Base-by-base conservation (phyloP, 1,284 basidiomycete species). In the Laetiporus sulphureus region DNA sequence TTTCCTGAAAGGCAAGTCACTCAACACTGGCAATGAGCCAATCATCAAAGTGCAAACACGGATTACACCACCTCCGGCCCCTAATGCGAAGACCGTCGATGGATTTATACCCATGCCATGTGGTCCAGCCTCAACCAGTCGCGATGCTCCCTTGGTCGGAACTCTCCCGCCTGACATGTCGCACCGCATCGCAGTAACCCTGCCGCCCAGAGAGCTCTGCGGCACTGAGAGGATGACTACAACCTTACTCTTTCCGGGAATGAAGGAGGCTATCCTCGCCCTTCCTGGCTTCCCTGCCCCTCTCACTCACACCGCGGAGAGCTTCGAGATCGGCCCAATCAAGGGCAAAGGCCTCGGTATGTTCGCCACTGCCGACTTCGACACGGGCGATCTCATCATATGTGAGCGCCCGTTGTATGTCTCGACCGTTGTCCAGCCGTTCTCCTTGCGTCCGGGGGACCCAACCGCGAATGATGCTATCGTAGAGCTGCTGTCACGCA, bases 241-340 rank as follows among this genome's bases (percentile, higher is more conserved):
- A n/a, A n/a, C n/a, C n/a, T n/a, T 36, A n/a, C 21, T 36, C 13
- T 36, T 16, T 20, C 15, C 13, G 12, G 34, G 34, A n/a, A 36
- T 36, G 34, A 36, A 36, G 34, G 34, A 36, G 21, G 34, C 34
- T 13, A 40, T 40, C 8, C 29, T 31, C 31, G 38, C 38, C 4
- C 5, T 12, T 4, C 38, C 38, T 6, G 38, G 29, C 19, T 40
- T 40, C 29, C 38, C 38, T 18, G 11, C 10, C 11, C 13, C 27
- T 21, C 23, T 21, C 7, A 23, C 35, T 4, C 20, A 8, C 16
- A 8, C 32, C 8, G 7, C 8, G 8, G 10, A 11, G 11, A 8
- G 10, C 16, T 33, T 10, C 32, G 8, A 18, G 16, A 11, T 33
- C 11, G 11, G 16, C 16, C 16, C 32, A 11, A 33, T 33, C 8